A percentile compares a stretch with the other conserved stretches of the same genome.
Conservation (phyloP, 2,329 filamentous ascomycete genomes). For the Penicillium sp. region DNA sequence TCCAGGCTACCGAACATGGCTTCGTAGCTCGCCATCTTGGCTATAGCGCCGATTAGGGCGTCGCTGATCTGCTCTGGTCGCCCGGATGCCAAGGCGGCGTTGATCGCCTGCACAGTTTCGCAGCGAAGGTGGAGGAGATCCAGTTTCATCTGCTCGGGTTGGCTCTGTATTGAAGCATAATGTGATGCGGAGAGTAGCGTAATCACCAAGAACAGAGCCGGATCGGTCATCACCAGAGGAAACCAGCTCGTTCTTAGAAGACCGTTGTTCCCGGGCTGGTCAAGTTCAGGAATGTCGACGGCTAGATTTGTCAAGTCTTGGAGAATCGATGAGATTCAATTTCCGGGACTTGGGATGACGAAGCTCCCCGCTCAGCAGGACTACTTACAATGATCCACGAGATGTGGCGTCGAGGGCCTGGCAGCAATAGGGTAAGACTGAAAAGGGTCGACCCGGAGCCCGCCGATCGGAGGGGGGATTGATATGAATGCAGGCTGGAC, state of each 20-base stretch:
- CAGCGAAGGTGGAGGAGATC: slow-evolving; percentile 45
- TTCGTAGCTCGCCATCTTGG: slow-evolving; percentile 54
- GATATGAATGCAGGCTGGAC: no score
- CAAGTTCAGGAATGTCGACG: slow-evolving; percentile 45
- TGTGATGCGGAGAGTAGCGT: slow-evolving; percentile 45
- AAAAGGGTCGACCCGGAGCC: slow-evolving; percentile 31
- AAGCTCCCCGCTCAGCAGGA: no score
- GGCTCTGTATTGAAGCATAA: slow-evolving; percentile 33
- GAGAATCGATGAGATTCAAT: background rate
- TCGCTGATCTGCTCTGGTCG: slow-evolving; percentile 36
- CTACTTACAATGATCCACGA: slow-evolving; percentile 38
- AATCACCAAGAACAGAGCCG: slow-evolving; percentile 42
- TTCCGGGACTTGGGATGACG: background rate
- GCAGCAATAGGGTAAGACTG: slow-evolving; percentile 39
- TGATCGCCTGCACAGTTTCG: slow-evolving; percentile 47
- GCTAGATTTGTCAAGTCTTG: slow-evolving; percentile 40
- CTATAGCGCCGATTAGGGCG: slow-evolving; percentile 49
- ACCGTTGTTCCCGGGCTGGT: slow-evolving; percentile 32
- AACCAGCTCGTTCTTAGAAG: slow-evolving; percentile 42
- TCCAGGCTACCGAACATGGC: slow-evolving; percentile 48
- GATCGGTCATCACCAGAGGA: slow-evolving; percentile 43
- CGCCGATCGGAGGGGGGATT: slow-evolving; percentile 24
- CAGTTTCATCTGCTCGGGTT: slow-evolving; percentile 17
- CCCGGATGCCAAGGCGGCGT: slow-evolving; percentile 37
- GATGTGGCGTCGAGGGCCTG: slow-evolving; percentile 33